Evolutionary conservation across 2,329 filamentous ascomycete species (phyloP), one percentile per base, ranked within the genome.

Genomic region (Penicillium polonicum): DNA sequence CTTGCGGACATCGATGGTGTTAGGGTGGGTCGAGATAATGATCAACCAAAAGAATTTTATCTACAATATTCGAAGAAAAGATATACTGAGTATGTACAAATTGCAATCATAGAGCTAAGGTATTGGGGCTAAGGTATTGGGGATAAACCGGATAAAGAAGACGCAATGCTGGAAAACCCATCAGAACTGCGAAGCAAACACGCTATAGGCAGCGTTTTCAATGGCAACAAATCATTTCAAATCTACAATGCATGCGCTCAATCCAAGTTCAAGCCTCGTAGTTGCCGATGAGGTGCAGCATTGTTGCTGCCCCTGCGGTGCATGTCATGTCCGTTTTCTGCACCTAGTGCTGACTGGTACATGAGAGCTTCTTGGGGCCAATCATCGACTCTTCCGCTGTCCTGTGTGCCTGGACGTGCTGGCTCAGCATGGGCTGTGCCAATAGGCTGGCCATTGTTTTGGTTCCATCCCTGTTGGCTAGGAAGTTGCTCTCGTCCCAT

Each of bases 301-400:
- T 64, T 61, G 25, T 65, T 55, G 48, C 64, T 66, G 41, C 60
- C 66, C 33, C 54, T 53, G 13, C 56, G 53, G 19, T 65, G 63
- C 31, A 62, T 55, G 36, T 61, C 66, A 29, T 66, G 62, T 17
- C 58, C 57, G 44, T 62, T 61, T 42, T 68, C 68, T 52, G 33
- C 60, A 17, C 62, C 65, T 38, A 66, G 59, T 21, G 65, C 61
- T 8, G 67, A 70, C 51, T 76, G 73, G 60, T 77, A 77, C 55
- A 76, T 71, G 25, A 77, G 63, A 27, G 75, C 74, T 62, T 77
- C 75, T 51, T 73, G 74, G 3, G 74, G 71, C 74, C 75, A 78
- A 39, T 77, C 73, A 31, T 70, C 66, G n/a, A 65, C 56, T 2
- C 54, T 15, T 19, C 60, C 62, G 33, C 70, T 70, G 33, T 70